Evolutionary conservation across 2,329 filamentous ascomycete species (phyloP).

Genomic region (Fusarium humuli): DNA sequence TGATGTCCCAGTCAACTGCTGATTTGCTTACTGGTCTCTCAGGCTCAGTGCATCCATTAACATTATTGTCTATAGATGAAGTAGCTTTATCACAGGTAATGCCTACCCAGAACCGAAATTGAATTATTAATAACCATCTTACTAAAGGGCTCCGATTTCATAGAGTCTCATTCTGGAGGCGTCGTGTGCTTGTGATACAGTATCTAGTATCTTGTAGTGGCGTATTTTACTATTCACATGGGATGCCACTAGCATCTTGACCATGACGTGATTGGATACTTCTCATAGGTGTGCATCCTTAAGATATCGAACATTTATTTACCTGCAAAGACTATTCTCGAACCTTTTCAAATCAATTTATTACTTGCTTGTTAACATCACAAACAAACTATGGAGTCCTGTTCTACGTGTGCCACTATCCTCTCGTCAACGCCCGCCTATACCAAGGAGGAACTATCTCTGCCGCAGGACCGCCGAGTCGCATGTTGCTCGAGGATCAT

Average conservation of each 20-base stretch:
- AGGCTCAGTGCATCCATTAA: neutral
- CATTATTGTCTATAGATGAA: neutral
- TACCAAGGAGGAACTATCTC: slow-evolving; percentile 67
- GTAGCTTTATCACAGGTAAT: neutral
- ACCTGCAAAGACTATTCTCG: slow-evolving; percentile 2
- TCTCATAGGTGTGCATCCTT: slow-evolving; percentile 17
- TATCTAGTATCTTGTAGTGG: slow-evolving; percentile 16
- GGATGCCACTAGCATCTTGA: slow-evolving; percentile 32
- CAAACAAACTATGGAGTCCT: slow-evolving; percentile 58
- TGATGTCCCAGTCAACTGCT: neutral
- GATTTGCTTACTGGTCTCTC: neutral
- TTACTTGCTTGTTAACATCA: slow-evolving; percentile 1
- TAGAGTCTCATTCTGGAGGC: neutral
- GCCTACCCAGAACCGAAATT: neutral
- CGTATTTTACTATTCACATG: slow-evolving; percentile 12
- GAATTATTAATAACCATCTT: neutral
- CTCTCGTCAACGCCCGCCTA: slow-evolving; percentile 66
- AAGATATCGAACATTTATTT: slow-evolving; percentile 10
- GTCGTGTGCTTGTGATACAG: neutral
- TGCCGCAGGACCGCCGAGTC: slow-evolving; percentile 69
- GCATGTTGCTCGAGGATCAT: slow-evolving; percentile 78
- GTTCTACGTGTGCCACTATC: slow-evolving; percentile 76
- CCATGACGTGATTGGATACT: slow-evolving; percentile 46
- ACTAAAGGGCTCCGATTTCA: neutral
- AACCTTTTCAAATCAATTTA: neutral